Evolutionary conservation across 108 stramenopile genomes (phyloP).

Genomic region (Bacterosira constricta): DNA sequence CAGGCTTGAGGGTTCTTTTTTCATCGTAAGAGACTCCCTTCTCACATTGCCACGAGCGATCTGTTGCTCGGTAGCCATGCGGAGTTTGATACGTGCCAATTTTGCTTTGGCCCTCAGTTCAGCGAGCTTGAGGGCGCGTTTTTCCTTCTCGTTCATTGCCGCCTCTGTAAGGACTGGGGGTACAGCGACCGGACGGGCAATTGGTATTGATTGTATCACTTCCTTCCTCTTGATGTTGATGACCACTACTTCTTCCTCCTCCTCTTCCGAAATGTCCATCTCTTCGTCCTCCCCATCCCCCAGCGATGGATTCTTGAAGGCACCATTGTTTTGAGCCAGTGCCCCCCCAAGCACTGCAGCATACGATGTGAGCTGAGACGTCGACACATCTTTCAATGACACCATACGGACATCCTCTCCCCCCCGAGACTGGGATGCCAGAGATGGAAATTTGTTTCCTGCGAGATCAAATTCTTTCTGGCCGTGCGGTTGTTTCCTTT

Average conservation of each 20-base stretch:
- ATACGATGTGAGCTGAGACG: slow-evolving; percentile 30
- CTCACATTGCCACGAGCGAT: slow-evolving; percentile 1
- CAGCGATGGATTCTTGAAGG: neutral
- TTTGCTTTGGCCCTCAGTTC: slow-evolving; percentile 49
- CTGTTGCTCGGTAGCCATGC: slow-evolving; percentile 37
- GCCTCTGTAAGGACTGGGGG: neutral
- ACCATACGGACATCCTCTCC: neutral
- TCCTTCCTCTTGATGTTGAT: neutral
- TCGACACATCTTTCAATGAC: slow-evolving; percentile 4
- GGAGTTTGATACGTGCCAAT: slow-evolving; percentile 41
- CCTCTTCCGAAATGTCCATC: slow-evolving; percentile 49
- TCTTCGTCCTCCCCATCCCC: slow-evolving; percentile 6
- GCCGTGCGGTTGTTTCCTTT: neutral
- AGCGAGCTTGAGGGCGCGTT: slow-evolving; percentile 34
- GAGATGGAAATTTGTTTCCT: neutral
- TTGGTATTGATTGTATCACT: neutral
- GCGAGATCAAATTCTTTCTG: slow-evolving; percentile 1
- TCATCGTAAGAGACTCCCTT: neutral
- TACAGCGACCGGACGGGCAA: neutral
- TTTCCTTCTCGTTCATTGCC: slow-evolving; percentile 19
- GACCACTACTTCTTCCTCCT: neutral
- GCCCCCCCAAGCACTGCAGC: slow-evolving; percentile 18
- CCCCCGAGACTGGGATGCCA: neutral
- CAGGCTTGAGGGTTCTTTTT: too few species aligned
- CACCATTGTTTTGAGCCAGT: slow-evolving; percentile 5